Evolutionary conservation across 768 basidiomycete genomes (phyloP).

Genomic region (Amanita exitialis): DNA sequence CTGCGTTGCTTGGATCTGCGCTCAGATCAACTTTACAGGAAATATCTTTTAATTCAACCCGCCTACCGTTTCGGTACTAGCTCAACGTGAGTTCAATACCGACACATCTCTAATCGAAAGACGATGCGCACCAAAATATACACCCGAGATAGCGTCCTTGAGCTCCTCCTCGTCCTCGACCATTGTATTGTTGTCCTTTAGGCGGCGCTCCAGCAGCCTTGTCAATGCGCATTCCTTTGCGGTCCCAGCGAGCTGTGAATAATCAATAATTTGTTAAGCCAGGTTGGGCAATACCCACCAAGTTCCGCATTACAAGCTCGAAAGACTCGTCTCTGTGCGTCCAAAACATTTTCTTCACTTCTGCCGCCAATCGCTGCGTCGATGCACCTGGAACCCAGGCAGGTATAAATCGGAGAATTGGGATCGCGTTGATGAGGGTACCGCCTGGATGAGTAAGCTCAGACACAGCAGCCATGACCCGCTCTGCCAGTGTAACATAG

Average conservation of each 20-base stretch:
- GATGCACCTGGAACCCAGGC: slow-evolving; percentile 34
- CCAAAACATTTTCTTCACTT: background rate
- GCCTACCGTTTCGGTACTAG: slow-evolving; percentile 2
- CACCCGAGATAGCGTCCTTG: background rate
- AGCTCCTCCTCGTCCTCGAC: background rate
- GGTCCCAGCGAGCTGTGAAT: background rate
- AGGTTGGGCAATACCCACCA: background rate
- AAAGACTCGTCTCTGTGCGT: background rate
- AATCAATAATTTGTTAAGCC: too few relatives aligned
- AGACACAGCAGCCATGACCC: slow-evolving; percentile 2
- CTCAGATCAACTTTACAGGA: background rate
- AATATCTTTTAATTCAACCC: background rate
- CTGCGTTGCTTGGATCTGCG: background rate
- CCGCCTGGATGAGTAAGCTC: slow-evolving; percentile 12
- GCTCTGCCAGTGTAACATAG: slow-evolving; percentile 14
- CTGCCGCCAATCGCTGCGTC: background rate
- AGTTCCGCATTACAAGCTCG: background rate
- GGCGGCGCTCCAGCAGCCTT: background rate
- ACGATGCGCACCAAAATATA: background rate
- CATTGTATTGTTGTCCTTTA: background rate
- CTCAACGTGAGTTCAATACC: background rate
- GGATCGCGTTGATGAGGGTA: slow-evolving; percentile 16
- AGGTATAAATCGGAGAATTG: slow-evolving; percentile 29
- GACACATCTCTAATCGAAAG: background rate
- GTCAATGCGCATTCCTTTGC: background rate